Base-by-base conservation (phyloP, 2,329 filamentous ascomycete genomes). In the Fusarium luffae region DNA sequence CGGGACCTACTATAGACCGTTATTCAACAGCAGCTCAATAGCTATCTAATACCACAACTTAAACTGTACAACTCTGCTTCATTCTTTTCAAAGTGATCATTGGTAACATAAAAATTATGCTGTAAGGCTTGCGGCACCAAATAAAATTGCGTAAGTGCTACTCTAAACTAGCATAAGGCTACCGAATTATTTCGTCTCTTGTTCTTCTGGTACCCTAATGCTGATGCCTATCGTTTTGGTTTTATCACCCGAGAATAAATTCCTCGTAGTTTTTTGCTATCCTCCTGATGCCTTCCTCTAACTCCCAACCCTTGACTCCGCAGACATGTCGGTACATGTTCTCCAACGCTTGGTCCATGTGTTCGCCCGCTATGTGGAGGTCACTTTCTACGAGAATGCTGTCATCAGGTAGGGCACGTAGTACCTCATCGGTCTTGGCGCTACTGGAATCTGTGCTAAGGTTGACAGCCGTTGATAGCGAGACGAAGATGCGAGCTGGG, bases 301-400 rank as follows among this genome's bases (percentile, higher is more conserved):
- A 78, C 1, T 79, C 77, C 95, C 96, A 98, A 2, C 87, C 89
- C 71, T 94, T 96, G 47, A 94, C 83, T 50, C 86, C 79, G 76
- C 95, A 98, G 7, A 98, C 87, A 64, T 86, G 88, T n/a, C 90
- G 84, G 58, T 92, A 89, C 66, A 94, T 91, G 47, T 92, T 86
- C 76, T 95, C 92, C 14, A 99, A 81, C 63, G 88, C 82, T 4
- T 82, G 80, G 76, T 98, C 96, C 92, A 98, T 97, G 52, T 85
- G 82, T 2, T 89, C 84, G 0, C 96, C 96, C 0, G 95, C 96
- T 21, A 82, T 87, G 78, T 98, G 93, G 62, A 98, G 78, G 79
- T 99, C 96, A 77, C 94, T 98, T 80, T 99, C 96, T 4, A 97
- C 85, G 21, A 99, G 84, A 14, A 99, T 82, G 55, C 90, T 86